These are phyloP conservation scores for Trametes hirsuta DNA, from an alignment of 1,284 basidiomycete species.

Conservation along the genomic window DNA sequence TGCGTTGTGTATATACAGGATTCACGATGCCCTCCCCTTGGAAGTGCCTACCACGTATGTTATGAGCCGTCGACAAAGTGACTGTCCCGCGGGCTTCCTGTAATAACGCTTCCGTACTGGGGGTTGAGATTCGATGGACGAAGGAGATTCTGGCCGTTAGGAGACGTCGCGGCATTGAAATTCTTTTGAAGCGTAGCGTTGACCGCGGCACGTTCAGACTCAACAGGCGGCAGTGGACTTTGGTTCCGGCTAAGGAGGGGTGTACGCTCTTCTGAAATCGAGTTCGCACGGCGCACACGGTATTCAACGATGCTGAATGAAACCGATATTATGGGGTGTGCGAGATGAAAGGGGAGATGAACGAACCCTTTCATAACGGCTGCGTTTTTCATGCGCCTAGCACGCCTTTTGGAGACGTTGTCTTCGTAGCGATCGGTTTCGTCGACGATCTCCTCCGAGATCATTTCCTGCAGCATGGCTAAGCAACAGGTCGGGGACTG, in stretches of 20 bases:
- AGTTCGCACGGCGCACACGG: conserved; percentile 26
- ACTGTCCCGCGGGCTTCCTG: conserved; percentile 10
- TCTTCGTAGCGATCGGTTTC: conserved; percentile 90
- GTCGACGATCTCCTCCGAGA: conserved; percentile 88
- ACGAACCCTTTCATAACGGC: conserved; percentile 81
- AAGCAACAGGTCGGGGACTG: not conserved
- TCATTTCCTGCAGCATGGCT: conserved; percentile 61
- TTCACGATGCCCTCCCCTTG: not conserved
- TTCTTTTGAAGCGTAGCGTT: not conserved
- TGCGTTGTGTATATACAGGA: not conserved
- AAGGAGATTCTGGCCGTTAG: not conserved
- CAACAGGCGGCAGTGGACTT: conserved; percentile 10
- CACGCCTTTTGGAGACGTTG: conserved; percentile 76
- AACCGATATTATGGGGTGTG: not conserved
- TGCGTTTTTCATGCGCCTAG: conserved; percentile 72
- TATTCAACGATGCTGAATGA: conserved; percentile 33
- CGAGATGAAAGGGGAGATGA: not conserved
- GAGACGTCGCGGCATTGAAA: not conserved
- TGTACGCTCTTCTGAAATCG: conserved; percentile 28
- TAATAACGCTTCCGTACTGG: conserved; percentile 21
- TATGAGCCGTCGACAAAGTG: not conserved
- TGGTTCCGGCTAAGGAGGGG: conserved; percentile 22
- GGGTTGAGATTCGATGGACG: conserved; percentile 10
- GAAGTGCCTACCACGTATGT: not conserved
- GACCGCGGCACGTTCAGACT: conserved; percentile 4